phyloP scores from a whole-genome alignment of 2,329 filamentous ascomycete genomes.

The Penicillium sp. region DNA sequence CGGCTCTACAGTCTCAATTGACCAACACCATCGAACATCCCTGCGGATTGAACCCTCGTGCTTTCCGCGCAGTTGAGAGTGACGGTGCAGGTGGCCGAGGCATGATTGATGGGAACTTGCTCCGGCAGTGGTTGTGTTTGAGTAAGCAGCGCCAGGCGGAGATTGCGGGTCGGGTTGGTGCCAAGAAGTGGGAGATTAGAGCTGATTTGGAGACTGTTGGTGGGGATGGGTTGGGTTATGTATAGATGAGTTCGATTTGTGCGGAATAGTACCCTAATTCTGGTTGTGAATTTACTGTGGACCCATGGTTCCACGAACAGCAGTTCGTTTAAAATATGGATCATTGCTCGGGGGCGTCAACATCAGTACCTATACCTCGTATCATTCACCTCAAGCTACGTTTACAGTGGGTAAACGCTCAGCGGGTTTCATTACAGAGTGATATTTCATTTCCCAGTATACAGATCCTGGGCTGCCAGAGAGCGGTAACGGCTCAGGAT shows the following conservation, averaged over 20 bases:
- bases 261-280: not conserved
- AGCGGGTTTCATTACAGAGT: slow-evolving; percentile 1
- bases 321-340: too few species aligned
- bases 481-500: slow-evolving; percentile 6
- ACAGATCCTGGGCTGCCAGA: slow-evolving; percentile 1
- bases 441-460: slow-evolving; percentile 4
- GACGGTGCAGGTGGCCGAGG: slow-evolving; percentile 53
- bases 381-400: not conserved
- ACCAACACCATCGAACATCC: slow-evolving; percentile 69
- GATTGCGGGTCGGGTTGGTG: slow-evolving; percentile 68
- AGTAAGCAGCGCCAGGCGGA: slow-evolving; percentile 67
- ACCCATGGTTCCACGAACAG: too few species aligned
- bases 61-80: slow-evolving; percentile 60
- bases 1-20: slow-evolving; percentile 75
- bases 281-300: not conserved
- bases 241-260: slow-evolving; percentile 21
- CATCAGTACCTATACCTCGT: too few species aligned
- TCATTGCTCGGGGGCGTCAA: too few species aligned
- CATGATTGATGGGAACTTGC: slow-evolving; percentile 72
- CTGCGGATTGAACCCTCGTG: slow-evolving; percentile 77
- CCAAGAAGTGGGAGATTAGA: slow-evolving; percentile 61
- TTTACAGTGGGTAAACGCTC: not conserved
- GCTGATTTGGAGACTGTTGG: slow-evolving; percentile 64
- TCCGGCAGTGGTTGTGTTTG: slow-evolving; percentile 71
- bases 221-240: slow-evolving; percentile 57